Percentiles rank a stretch among this genome's conserved stretches.
Conservation (phyloP, 2,329 filamentous ascomycete genomes). For the Phyllosticta paracitricarpa region DNA sequence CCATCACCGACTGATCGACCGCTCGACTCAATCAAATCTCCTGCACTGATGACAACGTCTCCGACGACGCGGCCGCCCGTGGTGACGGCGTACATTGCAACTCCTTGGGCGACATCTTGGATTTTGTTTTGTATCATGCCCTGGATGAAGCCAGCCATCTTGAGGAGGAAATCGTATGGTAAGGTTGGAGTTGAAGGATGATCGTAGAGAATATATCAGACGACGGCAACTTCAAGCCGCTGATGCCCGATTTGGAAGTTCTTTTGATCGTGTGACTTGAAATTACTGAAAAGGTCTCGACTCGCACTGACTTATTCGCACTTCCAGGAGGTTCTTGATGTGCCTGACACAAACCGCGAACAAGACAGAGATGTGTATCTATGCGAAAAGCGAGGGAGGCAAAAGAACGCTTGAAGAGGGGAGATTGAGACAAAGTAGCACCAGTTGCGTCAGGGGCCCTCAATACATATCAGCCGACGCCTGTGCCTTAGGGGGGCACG, state of each 20-base stretch:
- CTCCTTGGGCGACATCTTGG: conserved; percentile 7
- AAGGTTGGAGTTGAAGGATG: neutral
- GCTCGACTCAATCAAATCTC: conserved; percentile 8
- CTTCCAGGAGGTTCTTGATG: neutral
- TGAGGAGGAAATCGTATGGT: neutral
- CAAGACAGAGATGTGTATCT: neutral
- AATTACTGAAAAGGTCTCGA: neutral
- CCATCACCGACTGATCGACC: conserved; percentile 5
- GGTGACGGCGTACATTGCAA: conserved; percentile 10
- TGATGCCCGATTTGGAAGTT: neutral
- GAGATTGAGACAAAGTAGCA: neutral
- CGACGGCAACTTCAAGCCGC: neutral
- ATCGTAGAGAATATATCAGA: neutral
- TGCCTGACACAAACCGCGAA: neutral
- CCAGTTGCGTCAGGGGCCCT: neutral
- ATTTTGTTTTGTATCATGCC: conserved; percentile 4
- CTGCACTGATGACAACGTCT: conserved; percentile 8
- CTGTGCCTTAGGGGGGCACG: neutral
- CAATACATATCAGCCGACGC: neutral
- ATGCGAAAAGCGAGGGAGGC: neutral
- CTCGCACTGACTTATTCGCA: neutral
- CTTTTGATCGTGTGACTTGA: neutral
- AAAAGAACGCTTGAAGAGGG: neutral
- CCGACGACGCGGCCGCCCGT: conserved; percentile 8
- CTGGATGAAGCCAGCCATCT: conserved; percentile 7